Conservation (phyloP, 352 stramenopile species). For the Aphanomyces stellatus region DNA sequence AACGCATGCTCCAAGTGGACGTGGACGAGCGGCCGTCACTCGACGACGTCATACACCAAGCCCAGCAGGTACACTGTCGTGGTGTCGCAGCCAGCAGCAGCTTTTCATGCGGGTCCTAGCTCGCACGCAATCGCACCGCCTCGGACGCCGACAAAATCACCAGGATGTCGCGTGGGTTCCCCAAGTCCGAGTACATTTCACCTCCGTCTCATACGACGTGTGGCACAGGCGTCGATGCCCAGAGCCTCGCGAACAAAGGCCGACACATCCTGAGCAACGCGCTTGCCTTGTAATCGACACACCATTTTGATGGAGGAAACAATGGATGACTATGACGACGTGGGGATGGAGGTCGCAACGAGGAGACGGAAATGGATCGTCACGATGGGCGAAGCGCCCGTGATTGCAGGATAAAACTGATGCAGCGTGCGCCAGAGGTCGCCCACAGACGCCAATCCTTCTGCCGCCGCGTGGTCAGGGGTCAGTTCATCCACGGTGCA, state of each 20-base stretch:
- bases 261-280: neutral
- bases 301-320: neutral
- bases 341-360: neutral
- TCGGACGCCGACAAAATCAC: too few relatives aligned
- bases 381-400: conserved; percentile 30
- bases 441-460: conserved; percentile 31
- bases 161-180: neutral
- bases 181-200: neutral
- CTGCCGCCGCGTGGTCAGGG: conserved; percentile 29
- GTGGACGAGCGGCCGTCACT: conserved; percentile 50
- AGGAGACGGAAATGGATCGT: conserved; percentile 39
- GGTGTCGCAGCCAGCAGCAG: too few relatives aligned
- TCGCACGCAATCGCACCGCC: too few relatives aligned
- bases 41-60: conserved; percentile 27
- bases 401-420: conserved; percentile 49
- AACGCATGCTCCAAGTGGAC: conserved; percentile 64
- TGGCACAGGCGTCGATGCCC: too few relatives aligned
- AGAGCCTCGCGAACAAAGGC: neutral
- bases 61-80: conserved; percentile 11
- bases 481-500: conserved; percentile 28
- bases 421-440: conserved; percentile 40
- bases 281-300: neutral
- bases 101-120: too few relatives aligned
- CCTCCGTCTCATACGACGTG: too few relatives aligned
- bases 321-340: neutral